Evolutionary conservation across 1,284 basidiomycete species (phyloP), one percentile per base, ranked within the genome.

Genomic region (Irpex sp.): DNA sequence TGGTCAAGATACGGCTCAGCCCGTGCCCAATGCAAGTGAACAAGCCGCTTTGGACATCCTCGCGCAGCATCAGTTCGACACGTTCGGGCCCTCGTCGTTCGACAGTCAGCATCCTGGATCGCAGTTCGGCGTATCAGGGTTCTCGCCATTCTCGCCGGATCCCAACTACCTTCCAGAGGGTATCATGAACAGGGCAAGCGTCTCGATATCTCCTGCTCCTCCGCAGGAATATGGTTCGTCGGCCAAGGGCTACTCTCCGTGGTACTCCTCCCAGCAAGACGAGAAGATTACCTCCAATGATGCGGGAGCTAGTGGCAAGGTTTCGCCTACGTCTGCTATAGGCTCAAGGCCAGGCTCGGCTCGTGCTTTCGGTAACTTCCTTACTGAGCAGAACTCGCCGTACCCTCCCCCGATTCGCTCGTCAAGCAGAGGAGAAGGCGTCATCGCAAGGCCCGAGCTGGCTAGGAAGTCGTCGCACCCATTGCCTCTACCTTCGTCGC

Each of bases 191-290:
- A 76, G 74, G 24, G 78, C 79, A 7, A 65, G 73, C 18, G 59
- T 69, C 9, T 65, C 73, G 7, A 60, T 67, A n/a, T 64, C 66
- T 13, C 68, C 70, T 10, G 56, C 58, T 10, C 75, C 76, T 67
- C 60, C 76, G 49, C 78, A 81, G 65, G 65, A 74, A 27, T 76
- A 87, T 67, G 64, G 64, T n/a, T 80, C 86, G 13, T 79, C 83
- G 1, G 81, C 84, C 56, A 87, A 86, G 76, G 79, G 81, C 59
- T 90, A 86, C 74, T 78, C 82, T 4, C 84, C 86, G 6, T 85
- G 85, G 44, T 89, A 88, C 77, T 83, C 80, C 0, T 72, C 76
- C 32, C 80, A 74, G 18, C 76, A 78, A 18, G 78, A 76, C 43
- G 77, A 77, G 60, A 79, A 79, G 70, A 74, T 75, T 18, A 1